Evolutionary conservation across 164 flowering plant genomes (phyloP).

Genomic region (Dillenia suffruticosa): DNA sequence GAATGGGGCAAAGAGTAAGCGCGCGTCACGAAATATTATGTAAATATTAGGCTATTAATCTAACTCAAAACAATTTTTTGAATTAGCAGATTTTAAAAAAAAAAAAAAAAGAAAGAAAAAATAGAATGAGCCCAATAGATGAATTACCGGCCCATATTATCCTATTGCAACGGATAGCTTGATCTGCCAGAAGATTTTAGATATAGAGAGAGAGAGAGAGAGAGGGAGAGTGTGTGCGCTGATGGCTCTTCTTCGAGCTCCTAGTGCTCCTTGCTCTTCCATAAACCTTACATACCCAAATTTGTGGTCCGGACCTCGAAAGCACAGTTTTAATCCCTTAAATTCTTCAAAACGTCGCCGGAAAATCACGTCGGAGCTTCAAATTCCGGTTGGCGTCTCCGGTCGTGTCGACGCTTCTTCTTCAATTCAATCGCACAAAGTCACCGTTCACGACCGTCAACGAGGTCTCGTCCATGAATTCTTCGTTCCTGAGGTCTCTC

Average conservation of each 20-base stretch:
- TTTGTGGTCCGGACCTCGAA: background rate
- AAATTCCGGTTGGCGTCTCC: conserved; percentile 17
- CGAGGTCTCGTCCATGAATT: conserved; percentile 80
- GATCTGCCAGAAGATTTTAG: too few relatives aligned
- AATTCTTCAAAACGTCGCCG: conserved; percentile 12
- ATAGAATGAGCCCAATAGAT: too few relatives aligned
- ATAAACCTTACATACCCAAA: conserved; percentile 20
- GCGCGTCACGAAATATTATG: too few relatives aligned
- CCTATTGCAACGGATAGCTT: too few relatives aligned
- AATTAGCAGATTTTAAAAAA: too few relatives aligned
- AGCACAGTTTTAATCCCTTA: background rate
- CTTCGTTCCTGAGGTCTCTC: conserved; percentile 77
- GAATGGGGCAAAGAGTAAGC: too few relatives aligned
- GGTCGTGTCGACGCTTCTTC: conserved; percentile 13
- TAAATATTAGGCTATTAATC: too few relatives aligned
- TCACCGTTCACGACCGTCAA: conserved; percentile 77
- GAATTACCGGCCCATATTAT: too few relatives aligned
- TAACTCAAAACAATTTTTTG: too few relatives aligned
- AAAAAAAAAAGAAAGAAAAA: too few relatives aligned
- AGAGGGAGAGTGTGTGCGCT: too few relatives aligned
- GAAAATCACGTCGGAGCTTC: conserved; percentile 35
- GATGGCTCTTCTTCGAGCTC: conserved; percentile 14
- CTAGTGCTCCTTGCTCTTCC: conserved; percentile 22
- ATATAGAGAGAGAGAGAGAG: too few relatives aligned
- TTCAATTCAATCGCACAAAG: conserved; percentile 54